A percentile compares a stretch with the other conserved stretches of the same genome.
These are phyloP conservation scores for Hyaloperonospora brassicae DNA, from an alignment of 352 stramenopile species.

Conservation along the genomic window DNA sequence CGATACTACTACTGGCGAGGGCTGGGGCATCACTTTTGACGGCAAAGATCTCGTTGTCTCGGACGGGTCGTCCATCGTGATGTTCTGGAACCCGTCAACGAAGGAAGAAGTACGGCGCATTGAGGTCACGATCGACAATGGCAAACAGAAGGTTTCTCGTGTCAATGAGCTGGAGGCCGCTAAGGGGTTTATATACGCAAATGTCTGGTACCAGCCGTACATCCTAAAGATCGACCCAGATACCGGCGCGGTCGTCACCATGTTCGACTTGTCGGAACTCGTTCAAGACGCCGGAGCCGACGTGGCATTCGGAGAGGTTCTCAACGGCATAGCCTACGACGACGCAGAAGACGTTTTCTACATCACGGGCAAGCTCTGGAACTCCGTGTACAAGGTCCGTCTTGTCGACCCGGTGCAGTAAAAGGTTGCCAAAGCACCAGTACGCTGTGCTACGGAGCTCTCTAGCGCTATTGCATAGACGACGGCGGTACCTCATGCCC, in stretches of 20 bases:
- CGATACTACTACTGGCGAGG: constrained; percentile 70
- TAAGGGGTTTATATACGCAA: constrained; percentile 89
- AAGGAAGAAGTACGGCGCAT: constrained; percentile 69
- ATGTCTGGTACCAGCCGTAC: constrained; percentile 91
- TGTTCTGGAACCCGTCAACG: constrained; percentile 87
- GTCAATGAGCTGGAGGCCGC: constrained; percentile 93
- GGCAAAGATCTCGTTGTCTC: constrained; percentile 60
- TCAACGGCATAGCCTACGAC: constrained; percentile 93
- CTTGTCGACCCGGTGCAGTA: constrained; percentile 41
- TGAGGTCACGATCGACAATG: constrained; percentile 42
- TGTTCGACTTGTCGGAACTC: constrained; percentile 80
- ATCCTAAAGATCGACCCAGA: constrained; percentile 90
- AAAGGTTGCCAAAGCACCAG: background rate
- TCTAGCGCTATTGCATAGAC: too few species aligned
- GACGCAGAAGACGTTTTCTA: constrained; percentile 86
- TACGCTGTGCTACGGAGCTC: too few species aligned
- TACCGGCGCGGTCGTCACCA: constrained; percentile 74
- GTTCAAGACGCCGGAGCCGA: constrained; percentile 50
- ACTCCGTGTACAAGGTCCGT: constrained; percentile 84
- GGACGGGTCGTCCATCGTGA: constrained; percentile 85
- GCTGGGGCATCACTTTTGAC: constrained; percentile 90
- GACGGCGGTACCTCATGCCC: too few species aligned
- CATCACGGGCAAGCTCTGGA: constrained; percentile 91
- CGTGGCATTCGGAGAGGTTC: constrained; percentile 53
- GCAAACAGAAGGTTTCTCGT: constrained; percentile 37